phyloP scores from a whole-genome alignment of 208 protist genomes.

The Herpetomonas samuelpessoai region DNA sequence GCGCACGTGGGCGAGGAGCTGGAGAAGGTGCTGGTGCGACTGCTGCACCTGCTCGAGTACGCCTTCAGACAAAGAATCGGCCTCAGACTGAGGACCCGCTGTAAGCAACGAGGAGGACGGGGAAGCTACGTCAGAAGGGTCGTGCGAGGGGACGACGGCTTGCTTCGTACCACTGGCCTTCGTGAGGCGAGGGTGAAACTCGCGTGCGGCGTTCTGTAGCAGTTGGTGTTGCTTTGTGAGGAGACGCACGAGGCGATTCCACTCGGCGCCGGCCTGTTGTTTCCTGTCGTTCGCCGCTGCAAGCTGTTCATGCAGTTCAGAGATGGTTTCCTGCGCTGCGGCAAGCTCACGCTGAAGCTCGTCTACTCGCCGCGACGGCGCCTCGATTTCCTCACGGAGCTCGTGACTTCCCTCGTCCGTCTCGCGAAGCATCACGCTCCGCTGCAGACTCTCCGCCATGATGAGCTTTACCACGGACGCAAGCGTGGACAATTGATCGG shows the following conservation, averaged over 20 bases:
- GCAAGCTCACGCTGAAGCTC: not conserved
- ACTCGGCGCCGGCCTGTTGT: not conserved
- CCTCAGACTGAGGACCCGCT: not conserved
- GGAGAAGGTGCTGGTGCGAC: not conserved
- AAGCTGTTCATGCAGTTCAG: not conserved
- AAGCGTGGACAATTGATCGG: too few relatives aligned
- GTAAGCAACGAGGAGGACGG: not conserved
- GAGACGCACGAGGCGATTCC: not conserved
- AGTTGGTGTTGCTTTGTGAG: conserved; percentile 1
- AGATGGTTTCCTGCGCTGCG: not conserved
- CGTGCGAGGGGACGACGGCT: not conserved
- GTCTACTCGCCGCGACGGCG: not conserved
- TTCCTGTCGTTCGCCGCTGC: not conserved
- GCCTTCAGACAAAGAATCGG: not conserved
- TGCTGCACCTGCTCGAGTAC: not conserved
- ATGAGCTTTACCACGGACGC: too few relatives aligned
- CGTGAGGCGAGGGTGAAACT: too few relatives aligned
- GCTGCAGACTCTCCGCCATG: too few relatives aligned
- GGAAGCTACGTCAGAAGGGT: not conserved
- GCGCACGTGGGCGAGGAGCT: not conserved
- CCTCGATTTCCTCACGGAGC: not conserved
- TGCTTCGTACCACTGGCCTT: not conserved
- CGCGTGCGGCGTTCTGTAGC: conserved; percentile 1
- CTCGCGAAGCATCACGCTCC: not conserved
- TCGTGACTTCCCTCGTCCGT: too few relatives aligned